Base-by-base conservation (phyloP, 2,329 filamentous ascomycete genomes). In the Alternaria ventricosa region DNA sequence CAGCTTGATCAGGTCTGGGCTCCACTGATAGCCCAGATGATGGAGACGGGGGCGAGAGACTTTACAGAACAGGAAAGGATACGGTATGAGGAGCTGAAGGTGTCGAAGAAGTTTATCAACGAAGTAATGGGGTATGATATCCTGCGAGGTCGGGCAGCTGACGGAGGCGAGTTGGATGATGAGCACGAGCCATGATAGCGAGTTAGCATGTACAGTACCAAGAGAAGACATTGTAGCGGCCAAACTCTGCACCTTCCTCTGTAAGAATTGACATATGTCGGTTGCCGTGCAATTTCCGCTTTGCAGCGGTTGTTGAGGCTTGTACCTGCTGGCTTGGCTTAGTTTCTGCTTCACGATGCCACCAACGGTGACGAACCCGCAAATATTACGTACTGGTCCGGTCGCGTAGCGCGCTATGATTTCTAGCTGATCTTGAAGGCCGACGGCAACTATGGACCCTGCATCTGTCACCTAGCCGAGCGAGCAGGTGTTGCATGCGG, bases 111-210 rank as follows among this genome's bases (percentile, higher is more conserved):
- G 57, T 80, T 75, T 58, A 70, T 80, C 33, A 79, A 78, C 62
- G 76, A 78, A 54, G 62, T 79, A 6, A 76, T 79, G 71, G 78
- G 77, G 3, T 79, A 79, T 56, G 76, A 80, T 64, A 73, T 79
- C 27, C 60, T 79, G 65, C 71, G 68, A 49, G 75, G 76, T 28
- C 69, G 70, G 15, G 70, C 70, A 25, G 67, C 68, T 3, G 70
- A 75, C 50, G 75, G 66, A 22, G 70, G 74, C 53, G 70, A 72
- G 47, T 66, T 62, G 22, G 74, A 75, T 28, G 72, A 73, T 46
- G 75, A 70, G 25, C 57, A 69, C 11, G 71, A 69, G 27, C 20
- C 27, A 51, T 63, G 50, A 63, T 45, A 45, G 53, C 22, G 25
- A 44, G 56, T 63, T 56, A 50, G 53, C 36, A 50, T 53, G 22